These are phyloP conservation scores for Apiotrichum gracile DNA, from an alignment of 1,284 basidiomycete species.

Conservation along the genomic window DNA sequence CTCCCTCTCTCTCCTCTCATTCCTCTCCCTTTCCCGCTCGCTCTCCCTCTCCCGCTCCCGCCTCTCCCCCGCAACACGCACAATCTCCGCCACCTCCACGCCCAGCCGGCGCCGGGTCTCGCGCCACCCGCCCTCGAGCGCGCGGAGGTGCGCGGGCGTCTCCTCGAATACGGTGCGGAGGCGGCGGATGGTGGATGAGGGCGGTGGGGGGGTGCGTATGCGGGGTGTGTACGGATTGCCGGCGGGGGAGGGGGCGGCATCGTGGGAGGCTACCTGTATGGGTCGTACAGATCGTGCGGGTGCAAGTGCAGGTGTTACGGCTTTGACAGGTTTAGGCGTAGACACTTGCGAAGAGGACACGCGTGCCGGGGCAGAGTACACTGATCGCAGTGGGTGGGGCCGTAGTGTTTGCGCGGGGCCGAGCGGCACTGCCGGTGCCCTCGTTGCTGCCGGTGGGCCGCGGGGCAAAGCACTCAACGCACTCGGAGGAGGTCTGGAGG, in stretches of 20 bases:
- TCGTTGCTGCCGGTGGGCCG: too few relatives aligned
- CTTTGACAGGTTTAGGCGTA: too few relatives aligned
- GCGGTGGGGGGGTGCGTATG: not conserved
- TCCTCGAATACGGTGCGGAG: constrained; percentile 20
- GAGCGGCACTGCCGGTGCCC: too few relatives aligned
- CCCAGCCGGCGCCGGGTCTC: not conserved
- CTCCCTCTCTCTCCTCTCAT: not conserved
- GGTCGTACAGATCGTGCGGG: not conserved
- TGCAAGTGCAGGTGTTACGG: too few relatives aligned
- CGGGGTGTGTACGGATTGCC: not conserved
- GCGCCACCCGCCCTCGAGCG: constrained; percentile 34
- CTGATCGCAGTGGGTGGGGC: too few relatives aligned
- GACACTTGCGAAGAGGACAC: too few relatives aligned
- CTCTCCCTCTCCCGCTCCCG: not conserved
- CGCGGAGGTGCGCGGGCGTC: constrained; percentile 30
- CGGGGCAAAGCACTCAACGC: too few relatives aligned
- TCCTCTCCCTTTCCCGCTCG: not conserved
- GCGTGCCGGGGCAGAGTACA: too few relatives aligned
- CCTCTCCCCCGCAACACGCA: not conserved
- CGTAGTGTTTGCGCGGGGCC: too few relatives aligned
- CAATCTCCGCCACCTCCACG: constrained; percentile 13
- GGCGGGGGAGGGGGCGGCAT: not conserved
- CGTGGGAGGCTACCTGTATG: not conserved
- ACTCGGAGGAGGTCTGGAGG: too few relatives aligned
- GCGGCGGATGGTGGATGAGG: constrained; percentile 8